Percentiles rank a stretch among this genome's conserved stretches.
phyloP scores from a whole-genome alignment of 2,329 filamentous ascomycete species.

The Diaporthe batatas region DNA sequence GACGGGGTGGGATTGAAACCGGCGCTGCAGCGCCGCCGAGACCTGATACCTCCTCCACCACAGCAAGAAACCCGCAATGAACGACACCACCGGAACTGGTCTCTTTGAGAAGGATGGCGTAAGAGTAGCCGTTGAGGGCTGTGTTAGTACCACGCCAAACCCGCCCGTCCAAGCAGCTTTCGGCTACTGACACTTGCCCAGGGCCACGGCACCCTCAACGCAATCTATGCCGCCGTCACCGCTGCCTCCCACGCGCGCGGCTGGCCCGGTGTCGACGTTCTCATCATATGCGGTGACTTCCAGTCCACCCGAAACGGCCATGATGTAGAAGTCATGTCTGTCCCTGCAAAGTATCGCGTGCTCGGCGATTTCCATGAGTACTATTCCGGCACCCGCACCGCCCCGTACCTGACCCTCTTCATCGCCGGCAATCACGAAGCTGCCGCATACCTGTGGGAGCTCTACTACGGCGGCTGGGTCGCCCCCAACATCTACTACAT shows the following conservation, averaged over 20 bases:
- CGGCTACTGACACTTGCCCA: conserved; percentile 51
- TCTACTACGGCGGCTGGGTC: conserved; percentile 97
- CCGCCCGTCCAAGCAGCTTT: not conserved
- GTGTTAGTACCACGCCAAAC: conserved; percentile 24
- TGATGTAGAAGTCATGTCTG: conserved; percentile 90
- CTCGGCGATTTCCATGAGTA: conserved; percentile 96
- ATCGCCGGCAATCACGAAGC: conserved; percentile 97
- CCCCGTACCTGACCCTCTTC: conserved; percentile 92
- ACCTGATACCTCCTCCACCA: not conserved
- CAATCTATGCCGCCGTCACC: conserved; percentile 86
- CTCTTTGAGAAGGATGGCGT: conserved; percentile 45
- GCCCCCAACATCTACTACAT: conserved; percentile 98
- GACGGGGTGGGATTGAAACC: not conserved
- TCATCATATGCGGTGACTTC: conserved; percentile 98
- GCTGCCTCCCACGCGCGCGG: conserved; percentile 76
- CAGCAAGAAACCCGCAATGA: not conserved
- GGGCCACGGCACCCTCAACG: conserved; percentile 92
- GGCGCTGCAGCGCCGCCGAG: not conserved
- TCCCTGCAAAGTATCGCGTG: conserved; percentile 86
- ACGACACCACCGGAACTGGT: conserved; percentile 3
- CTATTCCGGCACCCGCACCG: conserved; percentile 82
- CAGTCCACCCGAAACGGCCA: conserved; percentile 85
- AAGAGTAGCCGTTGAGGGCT: conserved; percentile 41
- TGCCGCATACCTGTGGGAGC: conserved; percentile 88
- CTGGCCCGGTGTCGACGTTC: conserved; percentile 86